phyloP scores from a whole-genome alignment of 2,329 filamentous ascomycete genomes.

The Arthrobotrys pseudoclavata region DNA sequence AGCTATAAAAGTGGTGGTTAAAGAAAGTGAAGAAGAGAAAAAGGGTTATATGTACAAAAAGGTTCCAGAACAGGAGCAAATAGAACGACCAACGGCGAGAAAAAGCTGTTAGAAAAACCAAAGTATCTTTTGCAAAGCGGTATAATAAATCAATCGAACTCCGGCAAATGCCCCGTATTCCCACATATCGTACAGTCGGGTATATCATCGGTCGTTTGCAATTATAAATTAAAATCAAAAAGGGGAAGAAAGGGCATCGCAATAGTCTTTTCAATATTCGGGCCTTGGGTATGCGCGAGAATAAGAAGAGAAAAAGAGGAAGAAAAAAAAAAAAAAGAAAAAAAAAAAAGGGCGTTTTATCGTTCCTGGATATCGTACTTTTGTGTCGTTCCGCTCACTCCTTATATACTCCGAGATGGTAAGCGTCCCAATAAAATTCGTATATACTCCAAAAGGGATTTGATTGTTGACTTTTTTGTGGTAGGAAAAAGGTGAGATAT shows the following conservation, averaged over 20 bases:
- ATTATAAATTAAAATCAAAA: conserved; percentile 30
- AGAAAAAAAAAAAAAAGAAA: conserved; percentile 3
- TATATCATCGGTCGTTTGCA: conserved; percentile 33
- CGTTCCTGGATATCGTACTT: conserved; percentile 27
- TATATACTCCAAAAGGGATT: conserved; percentile 14
- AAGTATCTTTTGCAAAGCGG: conserved; percentile 13
- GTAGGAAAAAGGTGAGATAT: neutral
- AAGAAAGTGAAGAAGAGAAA: conserved; percentile 14
- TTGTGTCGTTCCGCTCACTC: conserved; percentile 19
- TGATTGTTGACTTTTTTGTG: conserved; percentile 18
- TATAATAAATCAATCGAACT: conserved; percentile 31
- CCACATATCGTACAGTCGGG: conserved; percentile 23
- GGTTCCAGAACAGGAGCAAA: neutral
- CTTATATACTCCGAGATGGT: conserved; percentile 21
- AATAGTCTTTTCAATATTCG: conserved; percentile 4
- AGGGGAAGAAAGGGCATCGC: conserved; percentile 17
- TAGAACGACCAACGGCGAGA: neutral
- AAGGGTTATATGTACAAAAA: conserved; percentile 5
- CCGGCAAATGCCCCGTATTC: conserved; percentile 29
- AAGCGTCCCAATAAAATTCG: conserved; percentile 19
- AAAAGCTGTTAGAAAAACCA: neutral
- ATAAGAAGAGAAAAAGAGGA: neutral
- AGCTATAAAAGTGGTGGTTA: neutral
- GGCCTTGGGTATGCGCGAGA: conserved; percentile 18
- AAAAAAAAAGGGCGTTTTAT: conserved; percentile 28